phyloP scores from a whole-genome alignment of 345 rosid genomes.

The Citrus sinensis region DNA sequence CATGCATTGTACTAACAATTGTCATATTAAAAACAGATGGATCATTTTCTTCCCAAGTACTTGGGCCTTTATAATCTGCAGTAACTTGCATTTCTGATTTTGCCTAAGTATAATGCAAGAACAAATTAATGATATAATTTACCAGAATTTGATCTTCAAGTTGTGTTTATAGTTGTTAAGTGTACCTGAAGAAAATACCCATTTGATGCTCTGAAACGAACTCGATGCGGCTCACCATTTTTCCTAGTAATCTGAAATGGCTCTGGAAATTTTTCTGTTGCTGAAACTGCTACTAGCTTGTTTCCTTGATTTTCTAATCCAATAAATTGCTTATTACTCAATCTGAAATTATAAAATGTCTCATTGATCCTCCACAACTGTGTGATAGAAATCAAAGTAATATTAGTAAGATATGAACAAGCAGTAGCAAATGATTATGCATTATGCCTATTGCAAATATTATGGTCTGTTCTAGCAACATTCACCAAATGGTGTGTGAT shows the following conservation, averaged over 20 bases:
- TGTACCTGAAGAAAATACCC: constrained; percentile 33
- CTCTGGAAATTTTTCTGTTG: not conserved
- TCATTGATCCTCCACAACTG: constrained; percentile 33
- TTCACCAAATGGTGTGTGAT: too few species aligned
- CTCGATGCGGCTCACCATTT: constrained; percentile 4
- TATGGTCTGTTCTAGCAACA: too few species aligned
- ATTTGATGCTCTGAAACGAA: constrained; percentile 27
- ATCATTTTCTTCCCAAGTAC: constrained; percentile 25
- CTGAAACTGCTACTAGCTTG: constrained; percentile 19
- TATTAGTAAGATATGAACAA: not conserved
- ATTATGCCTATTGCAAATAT: not conserved
- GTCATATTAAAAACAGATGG: constrained; percentile 36
- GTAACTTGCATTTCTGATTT: constrained; percentile 21
- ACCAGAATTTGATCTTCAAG: not conserved
- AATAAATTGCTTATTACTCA: constrained; percentile 19
- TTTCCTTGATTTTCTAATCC: constrained; percentile 15
- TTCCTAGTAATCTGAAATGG: constrained; percentile 27
- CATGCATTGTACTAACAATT: constrained; percentile 5
- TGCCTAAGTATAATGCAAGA: constrained; percentile 7
- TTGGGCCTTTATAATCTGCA: constrained; percentile 27
- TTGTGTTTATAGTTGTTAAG: not conserved
- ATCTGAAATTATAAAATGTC: constrained; percentile 23
- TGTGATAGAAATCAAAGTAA: not conserved
- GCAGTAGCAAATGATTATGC: not conserved
- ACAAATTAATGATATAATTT: not conserved